Evolutionary conservation across 179 eudicot genomes (phyloP).

Genomic region (Silene noctiflora): DNA sequence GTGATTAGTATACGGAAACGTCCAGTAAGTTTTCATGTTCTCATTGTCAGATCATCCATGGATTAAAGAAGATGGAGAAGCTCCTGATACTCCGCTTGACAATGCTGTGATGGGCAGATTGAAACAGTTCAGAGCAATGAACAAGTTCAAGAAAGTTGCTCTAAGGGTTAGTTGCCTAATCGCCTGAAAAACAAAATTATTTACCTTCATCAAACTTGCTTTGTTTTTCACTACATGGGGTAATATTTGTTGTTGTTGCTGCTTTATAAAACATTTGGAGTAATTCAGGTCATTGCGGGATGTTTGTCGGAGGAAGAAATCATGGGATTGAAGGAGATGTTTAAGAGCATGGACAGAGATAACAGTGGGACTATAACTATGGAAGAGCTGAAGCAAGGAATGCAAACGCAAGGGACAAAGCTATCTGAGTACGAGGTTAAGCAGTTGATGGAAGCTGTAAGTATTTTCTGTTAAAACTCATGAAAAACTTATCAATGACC

Average conservation of each 20-base stretch:
- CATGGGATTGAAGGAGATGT: slow-evolving; percentile 76
- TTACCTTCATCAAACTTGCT: background rate
- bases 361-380: slow-evolving; percentile 72
- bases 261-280: background rate
- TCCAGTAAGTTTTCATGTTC: background rate
- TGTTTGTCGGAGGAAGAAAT: slow-evolving; percentile 82
- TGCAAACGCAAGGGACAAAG: slow-evolving; percentile 64
- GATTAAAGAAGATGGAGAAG: slow-evolving; percentile 87
- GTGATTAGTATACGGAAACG: background rate
- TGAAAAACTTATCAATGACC: background rate
- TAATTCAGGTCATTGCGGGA: slow-evolving; percentile 63
- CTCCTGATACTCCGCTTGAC: slow-evolving; percentile 78
- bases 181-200: background rate
- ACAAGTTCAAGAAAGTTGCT: slow-evolving; percentile 79
- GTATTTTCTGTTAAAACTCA: slow-evolving; percentile 21
- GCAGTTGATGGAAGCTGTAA: slow-evolving; percentile 80
- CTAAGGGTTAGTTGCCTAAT: slow-evolving; percentile 43
- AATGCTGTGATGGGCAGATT: slow-evolving; percentile 60
- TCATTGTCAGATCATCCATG: slow-evolving; percentile 61
- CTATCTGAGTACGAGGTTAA: slow-evolving; percentile 59
- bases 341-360: slow-evolving; percentile 72
- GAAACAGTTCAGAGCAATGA: slow-evolving; percentile 77
- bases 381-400: slow-evolving; percentile 67
- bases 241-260: too few relatives aligned
- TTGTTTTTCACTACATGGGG: background rate